These are phyloP conservation scores for Nannochloropsis gaditana DNA, from an alignment of 108 stramenopile genomes.

Conservation along the genomic window DNA sequence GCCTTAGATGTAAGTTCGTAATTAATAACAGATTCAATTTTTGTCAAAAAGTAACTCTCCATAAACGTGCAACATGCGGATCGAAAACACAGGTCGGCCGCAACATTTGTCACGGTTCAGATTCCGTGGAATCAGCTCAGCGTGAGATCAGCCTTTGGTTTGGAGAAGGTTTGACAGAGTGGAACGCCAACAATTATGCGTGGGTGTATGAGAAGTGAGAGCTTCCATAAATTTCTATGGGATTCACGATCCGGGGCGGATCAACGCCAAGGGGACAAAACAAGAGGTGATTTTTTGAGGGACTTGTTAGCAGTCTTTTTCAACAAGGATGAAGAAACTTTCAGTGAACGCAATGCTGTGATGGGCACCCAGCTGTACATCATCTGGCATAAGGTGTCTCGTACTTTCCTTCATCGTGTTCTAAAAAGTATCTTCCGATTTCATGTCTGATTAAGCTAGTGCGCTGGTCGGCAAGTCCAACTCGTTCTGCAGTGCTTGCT, in stretches of 20 bases:
- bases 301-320: too few species aligned
- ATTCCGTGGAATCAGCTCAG: constrained; percentile 88
- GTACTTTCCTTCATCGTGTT: too few species aligned
- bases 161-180: constrained; percentile 42
- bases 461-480: background rate
- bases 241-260: too few species aligned
- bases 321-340: too few species aligned
- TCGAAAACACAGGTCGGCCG: constrained; percentile 51
- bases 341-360: too few species aligned
- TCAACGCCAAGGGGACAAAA: too few species aligned
- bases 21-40: background rate
- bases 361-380: too few species aligned
- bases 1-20: constrained; percentile 63
- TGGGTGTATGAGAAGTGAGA: constrained; percentile 42
- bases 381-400: too few species aligned
- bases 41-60: background rate
- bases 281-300: too few species aligned
- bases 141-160: constrained; percentile 96
- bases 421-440: too few species aligned
- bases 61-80: background rate
- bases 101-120: constrained; percentile 79
- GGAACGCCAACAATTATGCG: constrained; percentile 23
- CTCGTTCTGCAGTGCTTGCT: constrained; percentile 80
- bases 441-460: background rate
- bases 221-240: too few species aligned